A percentile compares a stretch with the other conserved stretches of the same genome.
Conservation (phyloP, 441 rosid species). For the Mallotus repandus region DNA sequence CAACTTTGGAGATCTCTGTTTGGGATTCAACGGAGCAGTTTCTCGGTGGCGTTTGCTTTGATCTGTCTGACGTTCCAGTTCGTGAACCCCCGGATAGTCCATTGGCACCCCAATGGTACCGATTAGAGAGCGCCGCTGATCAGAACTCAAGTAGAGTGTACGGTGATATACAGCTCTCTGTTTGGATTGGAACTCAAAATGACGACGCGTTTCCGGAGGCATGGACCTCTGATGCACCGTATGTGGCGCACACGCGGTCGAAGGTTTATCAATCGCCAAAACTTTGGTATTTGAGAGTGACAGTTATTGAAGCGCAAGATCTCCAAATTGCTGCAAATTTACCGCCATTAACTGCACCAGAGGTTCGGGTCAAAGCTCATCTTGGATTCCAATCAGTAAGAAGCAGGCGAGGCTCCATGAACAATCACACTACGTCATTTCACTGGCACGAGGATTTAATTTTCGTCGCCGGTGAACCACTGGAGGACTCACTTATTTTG, state of each 20-base stretch:
- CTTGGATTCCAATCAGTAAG: conserved; percentile 76
- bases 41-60: conserved; percentile 84
- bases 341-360: conserved; percentile 83
- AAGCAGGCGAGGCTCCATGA: conserved; percentile 74
- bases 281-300: conserved; percentile 85
- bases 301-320: conserved; percentile 85
- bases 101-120: conserved; percentile 90
- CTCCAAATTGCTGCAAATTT: conserved; percentile 66
- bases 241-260: conserved; percentile 79
- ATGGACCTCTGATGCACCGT: conserved; percentile 79
- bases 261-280: conserved; percentile 94
- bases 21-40: conserved; percentile 79
- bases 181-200: conserved; percentile 92
- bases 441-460: conserved; percentile 89
- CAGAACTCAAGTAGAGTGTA: conserved; percentile 44
- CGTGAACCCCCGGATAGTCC: conserved; percentile 89
- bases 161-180: conserved; percentile 89
- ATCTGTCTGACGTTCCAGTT: conserved; percentile 78
- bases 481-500: conserved; percentile 72
- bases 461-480: conserved; percentile 84
- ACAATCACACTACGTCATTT: conserved; percentile 56
- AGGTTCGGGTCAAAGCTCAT: conserved; percentile 74
- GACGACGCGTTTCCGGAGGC: conserved; percentile 95
- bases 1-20: conserved; percentile 75
- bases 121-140: conserved; percentile 56